Percentiles rank a stretch among this genome's conserved stretches.
phyloP scores from a whole-genome alignment of 257 asterid genomes.

The Buddleja alternifolia region DNA sequence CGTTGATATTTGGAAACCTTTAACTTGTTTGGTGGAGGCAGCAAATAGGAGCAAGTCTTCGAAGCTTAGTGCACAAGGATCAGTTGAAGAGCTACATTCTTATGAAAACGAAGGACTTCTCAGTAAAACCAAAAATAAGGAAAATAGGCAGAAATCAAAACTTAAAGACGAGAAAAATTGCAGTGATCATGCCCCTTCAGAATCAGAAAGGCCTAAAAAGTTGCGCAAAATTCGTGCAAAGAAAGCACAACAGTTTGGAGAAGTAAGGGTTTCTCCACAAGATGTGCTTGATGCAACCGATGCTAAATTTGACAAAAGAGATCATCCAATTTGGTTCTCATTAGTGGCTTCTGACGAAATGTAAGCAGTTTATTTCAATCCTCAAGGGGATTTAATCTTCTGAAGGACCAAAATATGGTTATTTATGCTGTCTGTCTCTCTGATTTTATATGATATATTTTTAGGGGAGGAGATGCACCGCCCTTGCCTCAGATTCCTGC shows the following conservation, averaged over 20 bases:
- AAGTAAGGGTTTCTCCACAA: conserved; percentile 61
- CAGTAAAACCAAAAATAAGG: conserved; percentile 56
- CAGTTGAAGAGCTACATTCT: conserved; percentile 49
- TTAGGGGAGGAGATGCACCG: conserved; percentile 71
- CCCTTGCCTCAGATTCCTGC: conserved; percentile 90
- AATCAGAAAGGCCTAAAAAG: conserved; percentile 64
- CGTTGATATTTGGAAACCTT: conserved; percentile 72
- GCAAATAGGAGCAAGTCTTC: conserved; percentile 78
- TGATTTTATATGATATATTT: conserved; percentile 33
- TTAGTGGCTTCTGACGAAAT: conserved; percentile 65
- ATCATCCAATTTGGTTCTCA: conserved; percentile 85
- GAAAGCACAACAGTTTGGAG: conserved; percentile 50
- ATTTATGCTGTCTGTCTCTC: conserved; percentile 7
- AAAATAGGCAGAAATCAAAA: conserved; percentile 47
- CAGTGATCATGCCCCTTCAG: conserved; percentile 42
- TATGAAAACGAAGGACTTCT: conserved; percentile 53
- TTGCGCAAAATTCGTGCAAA: conserved; percentile 45
- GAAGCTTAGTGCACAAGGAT: conserved; percentile 50
- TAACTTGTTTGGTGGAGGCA: conserved; percentile 81
- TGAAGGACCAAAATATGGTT: conserved; percentile 8
- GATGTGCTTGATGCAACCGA: conserved; percentile 60
- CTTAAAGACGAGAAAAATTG: conserved; percentile 47
- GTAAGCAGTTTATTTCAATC: conserved; percentile 54
- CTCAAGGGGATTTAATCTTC: conserved; percentile 18
- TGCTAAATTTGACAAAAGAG: conserved; percentile 51